Base-by-base conservation (phyloP, 371 early-diverging fungal species). In the Dinochytrium kinnereticum region DNA sequence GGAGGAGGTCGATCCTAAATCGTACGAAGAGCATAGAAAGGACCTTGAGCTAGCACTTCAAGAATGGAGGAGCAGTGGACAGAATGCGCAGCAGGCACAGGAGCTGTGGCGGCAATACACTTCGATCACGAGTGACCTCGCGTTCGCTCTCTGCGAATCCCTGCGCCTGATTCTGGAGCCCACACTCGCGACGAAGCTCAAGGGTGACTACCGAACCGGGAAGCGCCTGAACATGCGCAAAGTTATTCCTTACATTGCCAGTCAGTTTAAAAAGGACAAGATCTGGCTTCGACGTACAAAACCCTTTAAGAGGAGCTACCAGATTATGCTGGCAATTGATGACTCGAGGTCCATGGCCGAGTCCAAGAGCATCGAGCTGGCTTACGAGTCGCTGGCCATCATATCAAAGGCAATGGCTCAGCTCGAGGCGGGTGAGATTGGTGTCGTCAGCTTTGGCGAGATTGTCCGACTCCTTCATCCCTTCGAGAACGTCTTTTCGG, bases 151-250 rank as follows among this genome's bases (percentile, higher is more conserved):
- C 13, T 94, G 95, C 76, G 98, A 99, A 82, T 95, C 98, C 75
- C 89, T 99, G 50, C 92, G 98, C 21, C 88, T 97, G 71, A 96
- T 99, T 73, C 87, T 99, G 64, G 98, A 98, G 75, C 97, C 98
- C 0, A 99, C 99, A 31, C 89, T 96, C 78, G 96, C 96, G 0
- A 94, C 95, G 37, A 96, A 97, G 80, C 91, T 99, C 72, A 94
- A 93, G 80, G 99, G 99, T 53, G 99, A 99, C 87, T 99, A 98
- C 84, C 92, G 94, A 67, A 98, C 95, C 39, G 99, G 99, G 70
- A 99, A 99, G 84, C 95, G 99, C 33, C 91, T 99, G 70, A 99
- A 99, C 83, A 99, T 99, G 98, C 96, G 97, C 81, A 98, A 95
- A 87, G 94, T 99, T 68, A 96, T 99, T 74, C 96, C 99, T 1